Evolutionary conservation across 1,284 basidiomycete genomes (phyloP).

Genomic region (Xerocomus amazonicus): DNA sequence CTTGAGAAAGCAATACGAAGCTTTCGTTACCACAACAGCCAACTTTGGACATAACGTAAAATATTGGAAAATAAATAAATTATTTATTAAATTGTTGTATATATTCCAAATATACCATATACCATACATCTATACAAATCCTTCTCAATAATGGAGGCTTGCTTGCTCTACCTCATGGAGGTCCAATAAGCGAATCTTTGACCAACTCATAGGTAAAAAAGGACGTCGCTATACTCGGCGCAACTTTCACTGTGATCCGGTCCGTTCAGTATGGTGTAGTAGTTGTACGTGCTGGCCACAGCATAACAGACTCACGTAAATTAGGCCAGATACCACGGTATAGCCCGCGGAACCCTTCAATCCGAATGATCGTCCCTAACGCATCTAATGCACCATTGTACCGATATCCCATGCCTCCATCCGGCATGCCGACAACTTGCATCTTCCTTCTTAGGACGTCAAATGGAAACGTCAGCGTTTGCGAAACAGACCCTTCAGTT

Average conservation of each 20-base stretch:
- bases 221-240: slow-evolving; percentile 87
- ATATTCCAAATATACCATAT: background rate
- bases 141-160: background rate
- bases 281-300: slow-evolving; percentile 10
- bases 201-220: slow-evolving; percentile 80
- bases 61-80: background rate
- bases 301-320: slow-evolving; percentile 62
- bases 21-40: background rate
- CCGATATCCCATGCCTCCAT: slow-evolving; percentile 54
- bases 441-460: slow-evolving; percentile 94
- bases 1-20: background rate
- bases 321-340: slow-evolving; percentile 93
- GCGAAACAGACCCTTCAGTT: slow-evolving; percentile 70
- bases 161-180: background rate
- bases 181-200: slow-evolving; percentile 30
- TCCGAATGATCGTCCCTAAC: slow-evolving; percentile 61
- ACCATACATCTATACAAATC: background rate
- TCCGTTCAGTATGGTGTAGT: slow-evolving; percentile 3
- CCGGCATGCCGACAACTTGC: slow-evolving; percentile 88
- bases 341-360: slow-evolving; percentile 73
- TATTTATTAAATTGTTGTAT: slow-evolving; percentile 8
- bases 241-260: slow-evolving; percentile 68
- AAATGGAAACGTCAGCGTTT: slow-evolving; percentile 94
- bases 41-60: slow-evolving; percentile 9
- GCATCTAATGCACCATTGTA: slow-evolving; percentile 82